Base-by-base conservation (phyloP, 345 rosid species). In the Gossypium bickii region DNA sequence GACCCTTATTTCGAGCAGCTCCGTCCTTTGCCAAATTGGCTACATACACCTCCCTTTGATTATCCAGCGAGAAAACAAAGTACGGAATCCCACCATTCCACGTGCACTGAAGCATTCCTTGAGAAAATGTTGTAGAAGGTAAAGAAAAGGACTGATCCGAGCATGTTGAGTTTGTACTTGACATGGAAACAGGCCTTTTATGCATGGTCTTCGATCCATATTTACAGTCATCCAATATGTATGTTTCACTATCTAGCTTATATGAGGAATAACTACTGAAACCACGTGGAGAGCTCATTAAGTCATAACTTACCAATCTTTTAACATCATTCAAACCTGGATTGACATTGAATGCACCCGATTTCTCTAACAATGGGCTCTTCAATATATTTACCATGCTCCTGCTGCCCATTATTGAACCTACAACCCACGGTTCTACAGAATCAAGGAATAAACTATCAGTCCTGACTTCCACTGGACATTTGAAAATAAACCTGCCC, bases 31-130 rank as follows among this genome's bases (percentile, higher is more conserved):
- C 79, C 80, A 92, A 78, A 80, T 78, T 81, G 55, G 96, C 94
- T 45, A 87, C 81, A 78, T 86, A 92, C 45, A 83, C 84, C 78
- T 89, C 88, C 76, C 79, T 89, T 79, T 83, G 87, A 61, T 87
- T 85, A 84, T 91, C 98, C 15, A 91, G 13, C 15, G 97, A 93
- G 85, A 91, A 92, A 74, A 88, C 89, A 80, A 91, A 95, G 80
- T 82, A 87, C 0, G 93, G 99, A 43, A 67, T 81, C 76, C 84
- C 87, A 79, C 77, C 82, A 78, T 86, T 87, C 98, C 93, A 90
- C 11, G 86, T 83, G 83, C 86, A 87, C 12, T 89, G 97, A 48
- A 95, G 94, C 83, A 86, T 84, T 77, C 98, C 98, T 75, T 82
- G 90, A 80, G 85, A 86, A 80, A 83, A 76, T 17, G 81, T n/a